These are phyloP conservation scores for Camelina neglecta DNA, from an alignment of 345 rosid species.

Conservation along the genomic window DNA sequence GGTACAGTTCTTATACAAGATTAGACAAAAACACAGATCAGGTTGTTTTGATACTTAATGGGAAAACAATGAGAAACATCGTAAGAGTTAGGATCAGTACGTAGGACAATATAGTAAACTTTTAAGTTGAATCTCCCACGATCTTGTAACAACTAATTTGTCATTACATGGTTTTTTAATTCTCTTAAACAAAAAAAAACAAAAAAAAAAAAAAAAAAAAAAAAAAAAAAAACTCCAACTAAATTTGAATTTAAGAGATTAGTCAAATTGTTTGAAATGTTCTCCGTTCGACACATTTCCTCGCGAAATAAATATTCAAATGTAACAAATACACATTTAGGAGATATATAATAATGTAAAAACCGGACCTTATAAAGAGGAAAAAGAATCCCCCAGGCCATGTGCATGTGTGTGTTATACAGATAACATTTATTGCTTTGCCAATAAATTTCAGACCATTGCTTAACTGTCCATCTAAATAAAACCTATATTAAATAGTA, in stretches of 20 bases:
- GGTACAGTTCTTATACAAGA: constrained; percentile 2
- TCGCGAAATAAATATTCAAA: constrained; percentile 34
- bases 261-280: constrained; percentile 26
- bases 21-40: background rate
- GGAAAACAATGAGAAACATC: constrained; percentile 16
- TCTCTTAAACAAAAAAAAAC: too few relatives aligned
- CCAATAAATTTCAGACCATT: constrained; percentile 34
- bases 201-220: background rate
- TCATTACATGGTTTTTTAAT: constrained; percentile 23
- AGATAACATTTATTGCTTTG: constrained; percentile 40
- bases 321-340: constrained; percentile 17
- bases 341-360: constrained; percentile 14
- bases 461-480: constrained; percentile 36
- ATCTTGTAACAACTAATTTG: constrained; percentile 42
- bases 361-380: constrained; percentile 35
- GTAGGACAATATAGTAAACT: background rate
- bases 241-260: constrained; percentile 30
- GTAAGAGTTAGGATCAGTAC: constrained; percentile 7
- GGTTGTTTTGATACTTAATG: constrained; percentile 1
- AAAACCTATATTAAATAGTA: background rate
- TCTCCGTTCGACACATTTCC: constrained; percentile 30
- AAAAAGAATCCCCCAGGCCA: constrained; percentile 31
- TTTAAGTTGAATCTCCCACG: constrained; percentile 27
- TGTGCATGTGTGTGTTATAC: constrained; percentile 35
- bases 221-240: background rate